These are phyloP conservation scores for Lobulomyces angularis DNA, from an alignment of 192 early-diverging fungal species.

Conservation along the genomic window DNA sequence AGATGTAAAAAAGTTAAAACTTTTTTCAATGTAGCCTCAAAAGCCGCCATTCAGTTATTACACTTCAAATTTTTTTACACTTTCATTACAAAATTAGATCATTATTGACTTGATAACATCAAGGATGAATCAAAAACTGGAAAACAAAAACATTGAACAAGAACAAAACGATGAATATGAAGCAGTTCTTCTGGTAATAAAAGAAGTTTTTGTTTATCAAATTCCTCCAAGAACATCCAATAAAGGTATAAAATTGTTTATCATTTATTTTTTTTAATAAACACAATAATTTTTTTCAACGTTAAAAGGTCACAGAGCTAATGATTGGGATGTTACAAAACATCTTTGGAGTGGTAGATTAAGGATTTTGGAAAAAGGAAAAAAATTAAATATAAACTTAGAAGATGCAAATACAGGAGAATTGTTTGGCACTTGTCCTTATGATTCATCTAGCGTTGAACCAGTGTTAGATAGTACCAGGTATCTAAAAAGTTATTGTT, in stretches of 20 bases:
- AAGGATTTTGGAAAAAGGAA: constrained; percentile 52
- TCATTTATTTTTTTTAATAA: too few relatives aligned
- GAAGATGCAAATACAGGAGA: constrained; percentile 56
- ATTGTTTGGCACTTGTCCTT: constrained; percentile 66
- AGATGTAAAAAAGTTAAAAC: too few relatives aligned
- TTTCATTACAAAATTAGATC: too few relatives aligned
- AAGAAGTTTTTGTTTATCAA: constrained; percentile 58
- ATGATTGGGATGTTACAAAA: constrained; percentile 69
- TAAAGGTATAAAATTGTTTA: too few relatives aligned
- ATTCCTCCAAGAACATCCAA: constrained; percentile 63
- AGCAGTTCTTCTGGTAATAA: constrained; percentile 62
- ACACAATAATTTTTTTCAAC: neutral
- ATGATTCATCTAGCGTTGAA: constrained; percentile 62
- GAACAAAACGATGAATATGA: constrained; percentile 70
- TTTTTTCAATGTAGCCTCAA: too few relatives aligned
- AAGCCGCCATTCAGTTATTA: too few relatives aligned
- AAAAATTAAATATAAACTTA: constrained; percentile 57
- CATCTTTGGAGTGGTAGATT: constrained; percentile 71
- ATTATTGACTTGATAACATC: too few relatives aligned
- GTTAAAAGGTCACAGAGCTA: constrained; percentile 37
- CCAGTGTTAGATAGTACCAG: constrained; percentile 69
- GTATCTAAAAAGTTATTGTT: too few relatives aligned
- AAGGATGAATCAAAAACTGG: too few relatives aligned
- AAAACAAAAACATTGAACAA: too few relatives aligned
- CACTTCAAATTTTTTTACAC: too few relatives aligned